Conservation (phyloP, 2,329 filamentous ascomycete genomes). For the Shiraia bambusicola region DNA sequence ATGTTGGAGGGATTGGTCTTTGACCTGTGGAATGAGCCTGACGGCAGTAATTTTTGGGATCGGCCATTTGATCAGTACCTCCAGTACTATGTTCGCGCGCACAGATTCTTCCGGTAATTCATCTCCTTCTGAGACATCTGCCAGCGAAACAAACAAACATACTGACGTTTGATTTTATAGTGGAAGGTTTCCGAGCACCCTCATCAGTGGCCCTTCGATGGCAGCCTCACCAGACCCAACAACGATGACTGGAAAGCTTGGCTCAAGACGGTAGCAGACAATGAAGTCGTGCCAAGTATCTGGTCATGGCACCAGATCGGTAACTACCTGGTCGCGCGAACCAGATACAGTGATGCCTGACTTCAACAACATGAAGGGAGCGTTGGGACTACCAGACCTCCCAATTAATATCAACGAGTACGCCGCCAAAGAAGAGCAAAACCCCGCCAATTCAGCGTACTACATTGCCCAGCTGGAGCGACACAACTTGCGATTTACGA, state of each 20-base stretch:
- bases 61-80: conserved; percentile 45
- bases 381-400: conserved; percentile 35
- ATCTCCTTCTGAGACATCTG: conserved; percentile 11
- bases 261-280: conserved; percentile 37
- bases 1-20: conserved; percentile 44
- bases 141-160: neutral
- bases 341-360: conserved; percentile 25
- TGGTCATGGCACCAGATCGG: conserved; percentile 50
- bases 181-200: conserved; percentile 2
- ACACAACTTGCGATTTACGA: conserved; percentile 42
- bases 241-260: conserved; percentile 44
- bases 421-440: conserved; percentile 45
- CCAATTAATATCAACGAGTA: conserved; percentile 56
- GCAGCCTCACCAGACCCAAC: conserved; percentile 29
- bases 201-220: conserved; percentile 46
- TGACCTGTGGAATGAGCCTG: conserved; percentile 60
- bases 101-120: conserved; percentile 41
- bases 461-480: conserved; percentile 53
- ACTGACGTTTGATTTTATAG: neutral
- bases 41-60: conserved; percentile 44
- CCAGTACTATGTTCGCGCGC: conserved; percentile 43
- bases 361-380: conserved; percentile 29
- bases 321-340: conserved; percentile 17
- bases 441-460: conserved; percentile 47
- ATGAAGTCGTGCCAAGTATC: conserved; percentile 47